These are phyloP conservation scores for Hypoxylon sp. DNA, from an alignment of 2,329 filamentous ascomycete genomes.

Conservation along the genomic window DNA sequence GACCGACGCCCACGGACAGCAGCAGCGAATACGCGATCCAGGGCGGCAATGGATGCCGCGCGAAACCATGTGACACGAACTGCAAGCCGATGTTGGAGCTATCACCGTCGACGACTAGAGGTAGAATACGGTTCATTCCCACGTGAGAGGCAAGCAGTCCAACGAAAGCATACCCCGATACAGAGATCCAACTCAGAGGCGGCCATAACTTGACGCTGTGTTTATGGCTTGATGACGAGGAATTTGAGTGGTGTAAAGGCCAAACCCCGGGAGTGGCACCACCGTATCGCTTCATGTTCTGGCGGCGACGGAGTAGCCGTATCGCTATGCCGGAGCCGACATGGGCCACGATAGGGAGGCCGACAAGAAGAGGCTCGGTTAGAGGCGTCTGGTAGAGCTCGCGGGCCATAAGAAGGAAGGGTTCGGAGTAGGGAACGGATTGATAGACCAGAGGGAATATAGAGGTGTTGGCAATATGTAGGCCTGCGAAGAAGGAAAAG, in stretches of 20 bases:
- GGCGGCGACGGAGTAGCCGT: conserved; percentile 78
- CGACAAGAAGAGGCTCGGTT: conserved; percentile 83
- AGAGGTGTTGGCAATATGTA: conserved; percentile 86
- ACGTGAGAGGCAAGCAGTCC: conserved; percentile 78
- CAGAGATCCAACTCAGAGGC: conserved; percentile 74
- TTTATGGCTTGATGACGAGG: conserved; percentile 45
- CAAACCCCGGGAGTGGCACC: conserved; percentile 70
- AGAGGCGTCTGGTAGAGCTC: conserved; percentile 90
- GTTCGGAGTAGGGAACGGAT: conserved; percentile 80
- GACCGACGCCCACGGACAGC: conserved; percentile 75
- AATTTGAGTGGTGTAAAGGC: conserved; percentile 53
- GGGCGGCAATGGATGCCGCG: conserved; percentile 69
- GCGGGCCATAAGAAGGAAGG: conserved; percentile 88
- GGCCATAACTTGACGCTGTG: conserved; percentile 70
- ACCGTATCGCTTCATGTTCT: conserved; percentile 81
- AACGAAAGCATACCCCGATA: conserved; percentile 78
- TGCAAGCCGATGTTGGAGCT: conserved; percentile 86
- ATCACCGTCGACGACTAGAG: conserved; percentile 82
- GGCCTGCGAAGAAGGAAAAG: conserved; percentile 78
- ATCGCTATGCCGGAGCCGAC: conserved; percentile 81
- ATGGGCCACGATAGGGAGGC: conserved; percentile 79
- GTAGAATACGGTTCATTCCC: conserved; percentile 80
- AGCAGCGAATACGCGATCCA: conserved; percentile 77
- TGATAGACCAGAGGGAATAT: conserved; percentile 81
- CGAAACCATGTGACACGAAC: conserved; percentile 88